Evolutionary conservation across 1,284 basidiomycete species (phyloP).

Genomic region (Microbotryum silenes-acaulis): DNA sequence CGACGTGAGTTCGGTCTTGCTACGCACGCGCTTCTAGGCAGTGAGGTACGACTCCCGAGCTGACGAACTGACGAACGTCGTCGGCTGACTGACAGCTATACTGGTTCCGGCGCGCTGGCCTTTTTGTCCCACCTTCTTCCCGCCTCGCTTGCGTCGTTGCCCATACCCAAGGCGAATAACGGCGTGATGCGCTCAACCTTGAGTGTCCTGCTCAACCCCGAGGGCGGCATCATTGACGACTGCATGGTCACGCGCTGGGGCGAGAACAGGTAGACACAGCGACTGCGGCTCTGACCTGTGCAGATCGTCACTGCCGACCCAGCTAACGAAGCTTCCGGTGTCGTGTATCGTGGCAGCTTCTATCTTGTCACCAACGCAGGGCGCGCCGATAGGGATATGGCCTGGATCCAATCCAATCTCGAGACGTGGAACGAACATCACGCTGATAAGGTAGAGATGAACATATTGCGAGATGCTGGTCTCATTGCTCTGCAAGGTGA

Average conservation of each 20-base stretch:
- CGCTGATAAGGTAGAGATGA: constrained; percentile 62
- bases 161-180: constrained; percentile 55
- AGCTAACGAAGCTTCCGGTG: not conserved
- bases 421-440: constrained; percentile 61
- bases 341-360: constrained; percentile 51
- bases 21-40: not conserved
- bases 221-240: constrained; percentile 94
- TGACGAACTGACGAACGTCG: too few relatives aligned
- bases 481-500: constrained; percentile 74
- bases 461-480: constrained; percentile 77
- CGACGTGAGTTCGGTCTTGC: constrained; percentile 22
- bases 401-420: constrained; percentile 65
- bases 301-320: not conserved
- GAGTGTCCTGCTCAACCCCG: constrained; percentile 77
- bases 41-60: too few relatives aligned
- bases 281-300: not conserved
- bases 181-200: constrained; percentile 57
- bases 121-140: constrained; percentile 45
- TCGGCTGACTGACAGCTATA: constrained; percentile 31
- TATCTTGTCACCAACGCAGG: constrained; percentile 98
- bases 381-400: constrained; percentile 67
- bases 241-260: constrained; percentile 47
- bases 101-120: constrained; percentile 39
- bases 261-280: constrained; percentile 33
- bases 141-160: constrained; percentile 71